Evolutionary conservation across 108 stramenopile genomes (phyloP).

Genomic region (Aurantiochytrium sp.): DNA sequence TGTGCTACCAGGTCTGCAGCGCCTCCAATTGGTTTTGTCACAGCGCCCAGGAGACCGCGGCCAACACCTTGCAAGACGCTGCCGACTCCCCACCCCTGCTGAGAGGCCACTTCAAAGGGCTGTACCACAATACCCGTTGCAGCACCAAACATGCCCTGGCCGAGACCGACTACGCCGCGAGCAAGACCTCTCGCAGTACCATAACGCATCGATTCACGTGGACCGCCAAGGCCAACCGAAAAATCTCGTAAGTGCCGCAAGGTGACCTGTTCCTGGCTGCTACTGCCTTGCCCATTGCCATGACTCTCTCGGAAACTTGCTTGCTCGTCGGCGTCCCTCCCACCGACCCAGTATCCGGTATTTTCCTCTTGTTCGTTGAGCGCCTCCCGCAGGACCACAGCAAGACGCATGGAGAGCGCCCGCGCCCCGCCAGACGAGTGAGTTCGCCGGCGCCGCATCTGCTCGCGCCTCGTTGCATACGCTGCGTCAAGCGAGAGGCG

Average conservation of each 20-base stretch:
- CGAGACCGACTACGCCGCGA: not conserved
- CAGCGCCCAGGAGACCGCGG: not conserved
- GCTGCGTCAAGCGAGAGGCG: not conserved
- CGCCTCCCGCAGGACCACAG: not conserved
- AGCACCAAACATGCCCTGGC: not conserved
- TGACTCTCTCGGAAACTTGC: not conserved
- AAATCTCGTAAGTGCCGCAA: not conserved
- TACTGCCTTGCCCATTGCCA: not conserved
- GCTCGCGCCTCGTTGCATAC: not conserved
- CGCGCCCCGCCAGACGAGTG: not conserved
- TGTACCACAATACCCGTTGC: not conserved
- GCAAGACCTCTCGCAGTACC: not conserved
- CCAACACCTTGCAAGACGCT: not conserved
- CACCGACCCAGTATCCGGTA: not conserved
- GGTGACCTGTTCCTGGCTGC: too few species aligned
- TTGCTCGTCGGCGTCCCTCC: not conserved
- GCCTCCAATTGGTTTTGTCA: not conserved
- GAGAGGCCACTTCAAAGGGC: not conserved
- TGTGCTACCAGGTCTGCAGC: constrained; percentile 1
- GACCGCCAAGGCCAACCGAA: not conserved
- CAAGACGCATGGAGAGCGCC: not conserved
- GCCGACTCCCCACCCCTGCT: not conserved
- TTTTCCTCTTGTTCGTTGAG: not conserved
- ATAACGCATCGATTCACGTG: not conserved
- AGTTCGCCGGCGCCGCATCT: not conserved